Conservation (phyloP, 2,329 filamentous ascomycete genomes). For the Alternaria metachromatica region DNA sequence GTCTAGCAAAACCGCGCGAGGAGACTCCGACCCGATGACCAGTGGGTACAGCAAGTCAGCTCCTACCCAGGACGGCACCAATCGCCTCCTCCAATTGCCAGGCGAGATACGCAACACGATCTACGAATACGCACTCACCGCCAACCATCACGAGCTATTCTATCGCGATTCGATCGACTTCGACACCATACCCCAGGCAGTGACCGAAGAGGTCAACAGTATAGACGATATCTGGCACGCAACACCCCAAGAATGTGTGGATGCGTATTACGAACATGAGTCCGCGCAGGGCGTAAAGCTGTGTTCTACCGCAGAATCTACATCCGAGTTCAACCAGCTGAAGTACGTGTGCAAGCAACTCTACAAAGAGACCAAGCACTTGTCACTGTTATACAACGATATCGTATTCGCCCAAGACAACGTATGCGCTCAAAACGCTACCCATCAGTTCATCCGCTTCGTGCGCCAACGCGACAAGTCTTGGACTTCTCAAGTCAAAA, state of each 20-base stretch:
- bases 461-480: not conserved
- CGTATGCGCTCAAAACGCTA: not conserved
- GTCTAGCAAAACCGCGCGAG: not conserved
- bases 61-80: not conserved
- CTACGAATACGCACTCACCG: not conserved
- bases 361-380: not conserved
- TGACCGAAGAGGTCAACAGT: not conserved
- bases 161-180: not conserved
- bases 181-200: not conserved
- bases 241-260: not conserved
- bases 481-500: not conserved
- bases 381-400: not conserved
- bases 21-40: not conserved
- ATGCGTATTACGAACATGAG: not conserved
- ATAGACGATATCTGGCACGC: not conserved
- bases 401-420: not conserved
- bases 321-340: not conserved
- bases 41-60: not conserved
- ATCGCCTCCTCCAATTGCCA: not conserved
- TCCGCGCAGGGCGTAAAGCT: not conserved
- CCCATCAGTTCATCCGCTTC: not conserved
- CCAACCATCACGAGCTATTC: not conserved
- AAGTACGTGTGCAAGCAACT: not conserved
- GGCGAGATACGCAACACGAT: not conserved
- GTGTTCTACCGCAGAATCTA: not conserved